These are phyloP conservation scores for Trichoderma erinaceum DNA, from an alignment of 495 filamentous ascomycete species.

Conservation along the genomic window DNA sequence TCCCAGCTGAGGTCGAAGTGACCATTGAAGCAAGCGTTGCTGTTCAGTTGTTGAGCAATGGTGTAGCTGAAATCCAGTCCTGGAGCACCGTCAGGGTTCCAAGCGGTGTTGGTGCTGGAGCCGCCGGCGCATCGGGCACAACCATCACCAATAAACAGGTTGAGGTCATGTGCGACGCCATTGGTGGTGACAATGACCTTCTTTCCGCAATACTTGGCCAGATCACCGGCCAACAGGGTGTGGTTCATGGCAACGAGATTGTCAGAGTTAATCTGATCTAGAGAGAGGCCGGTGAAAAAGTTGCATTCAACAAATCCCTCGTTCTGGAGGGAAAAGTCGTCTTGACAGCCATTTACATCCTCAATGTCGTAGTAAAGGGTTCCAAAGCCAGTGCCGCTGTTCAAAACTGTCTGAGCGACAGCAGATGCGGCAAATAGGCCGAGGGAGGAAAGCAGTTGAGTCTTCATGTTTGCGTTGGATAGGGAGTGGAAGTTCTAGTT, in stretches of 20 bases:
- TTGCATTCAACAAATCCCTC: neutral
- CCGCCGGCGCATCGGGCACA: neutral
- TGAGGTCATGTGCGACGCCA: neutral
- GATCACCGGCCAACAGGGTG: neutral
- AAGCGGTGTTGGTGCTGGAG: neutral
- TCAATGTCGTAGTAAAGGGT: neutral
- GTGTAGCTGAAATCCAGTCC: constrained; percentile 2
- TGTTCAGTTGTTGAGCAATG: neutral
- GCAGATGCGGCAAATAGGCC: constrained; percentile 10
- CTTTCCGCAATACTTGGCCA: constrained; percentile 5
- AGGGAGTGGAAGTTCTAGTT: neutral
- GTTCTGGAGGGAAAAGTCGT: neutral
- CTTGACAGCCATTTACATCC: neutral
- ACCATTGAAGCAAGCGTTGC: neutral
- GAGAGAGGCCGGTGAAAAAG: neutral
- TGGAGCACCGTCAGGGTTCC: constrained; percentile 6
- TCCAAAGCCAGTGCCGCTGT: constrained; percentile 5
- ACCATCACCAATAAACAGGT: neutral
- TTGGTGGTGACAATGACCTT: neutral
- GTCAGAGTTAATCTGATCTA: neutral
- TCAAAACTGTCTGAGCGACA: neutral
- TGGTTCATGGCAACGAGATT: constrained; percentile 3
- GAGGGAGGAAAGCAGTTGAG: neutral
- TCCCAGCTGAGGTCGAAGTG: constrained; percentile 3
- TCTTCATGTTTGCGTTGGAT: neutral